Evolutionary conservation across 108 stramenopile genomes (phyloP).

Genomic region (Asterionellopsis glacialis): DNA sequence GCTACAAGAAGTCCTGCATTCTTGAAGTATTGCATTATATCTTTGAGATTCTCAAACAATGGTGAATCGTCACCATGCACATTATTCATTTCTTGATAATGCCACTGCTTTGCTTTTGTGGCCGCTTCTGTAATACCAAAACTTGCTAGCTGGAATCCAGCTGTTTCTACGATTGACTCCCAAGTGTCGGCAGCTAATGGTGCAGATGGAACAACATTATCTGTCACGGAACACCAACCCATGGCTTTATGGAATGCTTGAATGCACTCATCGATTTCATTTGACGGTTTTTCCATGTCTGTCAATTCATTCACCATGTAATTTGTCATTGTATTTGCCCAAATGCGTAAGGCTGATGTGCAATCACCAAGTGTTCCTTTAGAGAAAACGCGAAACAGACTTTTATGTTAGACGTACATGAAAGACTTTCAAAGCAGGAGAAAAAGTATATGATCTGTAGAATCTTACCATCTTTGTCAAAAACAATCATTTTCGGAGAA

Average conservation of each 20-base stretch:
- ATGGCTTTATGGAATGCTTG: slow-evolving; percentile 26
- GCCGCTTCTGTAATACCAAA: slow-evolving; percentile 11
- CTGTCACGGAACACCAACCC: slow-evolving; percentile 34
- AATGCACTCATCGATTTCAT: slow-evolving; percentile 10
- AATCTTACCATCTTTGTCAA: slow-evolving; percentile 43
- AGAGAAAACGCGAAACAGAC: too few species aligned
- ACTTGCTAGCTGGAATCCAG: not conserved
- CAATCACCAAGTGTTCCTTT: slow-evolving; percentile 40
- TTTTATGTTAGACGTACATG: too few species aligned
- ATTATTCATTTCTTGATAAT: slow-evolving; percentile 34
- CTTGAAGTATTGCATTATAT: slow-evolving; percentile 27
- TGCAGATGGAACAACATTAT: slow-evolving; percentile 36
- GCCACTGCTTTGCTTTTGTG: slow-evolving; percentile 35
- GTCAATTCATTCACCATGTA: slow-evolving; percentile 11
- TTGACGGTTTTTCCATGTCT: slow-evolving; percentile 1
- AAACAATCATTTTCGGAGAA: slow-evolving; percentile 34
- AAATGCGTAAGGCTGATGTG: slow-evolving; percentile 25
- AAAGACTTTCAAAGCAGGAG: too few species aligned
- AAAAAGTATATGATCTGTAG: too few species aligned
- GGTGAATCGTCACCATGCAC: slow-evolving; percentile 43
- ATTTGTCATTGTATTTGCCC: slow-evolving; percentile 34
- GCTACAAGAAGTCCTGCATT: slow-evolving; percentile 28
- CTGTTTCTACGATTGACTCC: slow-evolving; percentile 27
- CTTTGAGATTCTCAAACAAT: slow-evolving; percentile 26
- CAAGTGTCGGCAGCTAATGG: slow-evolving; percentile 43